Percentiles rank a stretch among this genome's conserved stretches.
Evolutionary conservation across 2,329 filamentous ascomycete species (phyloP).

Genomic region (Rasamsonia emersonii): DNA sequence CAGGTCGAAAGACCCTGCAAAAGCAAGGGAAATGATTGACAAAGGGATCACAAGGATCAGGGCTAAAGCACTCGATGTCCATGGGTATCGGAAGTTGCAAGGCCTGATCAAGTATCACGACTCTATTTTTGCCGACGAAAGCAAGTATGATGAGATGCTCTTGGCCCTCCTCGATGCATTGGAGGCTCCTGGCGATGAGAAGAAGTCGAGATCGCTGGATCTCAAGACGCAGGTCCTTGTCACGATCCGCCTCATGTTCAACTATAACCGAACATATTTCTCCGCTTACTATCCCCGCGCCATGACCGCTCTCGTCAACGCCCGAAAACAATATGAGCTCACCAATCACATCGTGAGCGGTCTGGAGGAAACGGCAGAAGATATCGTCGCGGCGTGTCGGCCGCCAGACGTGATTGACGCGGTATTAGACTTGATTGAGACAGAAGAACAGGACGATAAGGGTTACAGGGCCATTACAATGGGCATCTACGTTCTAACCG

Average conservation of each 20-base stretch:
- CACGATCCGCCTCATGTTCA: constrained; percentile 32
- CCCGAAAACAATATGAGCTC: constrained; percentile 30
- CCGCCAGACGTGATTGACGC: constrained; percentile 22
- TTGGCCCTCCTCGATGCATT: constrained; percentile 29
- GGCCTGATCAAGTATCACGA: constrained; percentile 30
- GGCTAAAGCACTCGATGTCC: constrained; percentile 29
- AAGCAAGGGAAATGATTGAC: constrained; percentile 30
- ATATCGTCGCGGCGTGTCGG: constrained; percentile 23
- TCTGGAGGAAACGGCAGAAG: constrained; percentile 30
- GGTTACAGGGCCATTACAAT: constrained; percentile 26
- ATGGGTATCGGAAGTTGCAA: constrained; percentile 36
- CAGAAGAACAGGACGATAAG: constrained; percentile 21
- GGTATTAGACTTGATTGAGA: constrained; percentile 24
- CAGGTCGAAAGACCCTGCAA: constrained; percentile 28
- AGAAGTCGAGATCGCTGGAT: constrained; percentile 22
- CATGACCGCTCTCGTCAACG: constrained; percentile 28
- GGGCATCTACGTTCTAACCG: constrained; percentile 23
- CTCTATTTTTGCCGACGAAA: constrained; percentile 25
- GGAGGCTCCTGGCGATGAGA: constrained; percentile 22
- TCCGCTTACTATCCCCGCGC: constrained; percentile 25
- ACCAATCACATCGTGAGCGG: constrained; percentile 32
- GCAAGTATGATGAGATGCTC: constrained; percentile 30
- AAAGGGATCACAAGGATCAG: constrained; percentile 29
- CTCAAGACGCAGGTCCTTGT: constrained; percentile 35
- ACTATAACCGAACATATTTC: constrained; percentile 27